Evolutionary conservation across 2,329 filamentous ascomycete genomes (phyloP).

Genomic region (Microdochium trichocladiopsis): DNA sequence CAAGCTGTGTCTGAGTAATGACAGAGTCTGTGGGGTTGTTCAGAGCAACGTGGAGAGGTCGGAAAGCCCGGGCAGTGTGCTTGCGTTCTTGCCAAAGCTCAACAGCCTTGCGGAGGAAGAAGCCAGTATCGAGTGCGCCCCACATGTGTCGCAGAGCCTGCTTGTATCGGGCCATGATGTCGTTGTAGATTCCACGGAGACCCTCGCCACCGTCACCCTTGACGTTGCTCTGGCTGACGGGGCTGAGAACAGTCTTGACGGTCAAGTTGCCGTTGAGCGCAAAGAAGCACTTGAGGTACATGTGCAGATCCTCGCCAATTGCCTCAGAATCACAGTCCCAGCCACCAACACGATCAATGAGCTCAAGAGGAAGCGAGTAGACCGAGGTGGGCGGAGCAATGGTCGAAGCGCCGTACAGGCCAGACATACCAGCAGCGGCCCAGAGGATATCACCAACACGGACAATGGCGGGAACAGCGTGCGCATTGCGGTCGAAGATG

Average conservation of each 20-base stretch:
- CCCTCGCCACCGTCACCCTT: slow-evolving; percentile 51
- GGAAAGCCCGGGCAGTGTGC: slow-evolving; percentile 46
- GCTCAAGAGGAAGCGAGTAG: slow-evolving; percentile 60
- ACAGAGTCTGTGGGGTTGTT: slow-evolving; percentile 37
- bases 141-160: slow-evolving; percentile 72
- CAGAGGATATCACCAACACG: slow-evolving; percentile 67
- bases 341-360: slow-evolving; percentile 62
- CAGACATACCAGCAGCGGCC: slow-evolving; percentile 64
- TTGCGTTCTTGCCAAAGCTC: slow-evolving; percentile 52
- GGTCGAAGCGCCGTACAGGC: slow-evolving; percentile 54
- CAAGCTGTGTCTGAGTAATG: slow-evolving; percentile 36
- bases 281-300: slow-evolving; percentile 75
- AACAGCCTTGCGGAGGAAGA: slow-evolving; percentile 49
- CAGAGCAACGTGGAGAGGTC: slow-evolving; percentile 46
- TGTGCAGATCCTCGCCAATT: slow-evolving; percentile 70
- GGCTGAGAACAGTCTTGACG: slow-evolving; percentile 56
- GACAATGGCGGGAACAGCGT: slow-evolving; percentile 59
- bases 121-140: slow-evolving; percentile 65
- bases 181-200: slow-evolving; percentile 43
- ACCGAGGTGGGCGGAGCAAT: slow-evolving; percentile 68
- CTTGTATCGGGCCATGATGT: slow-evolving; percentile 60
- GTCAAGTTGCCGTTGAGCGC: slow-evolving; percentile 63
- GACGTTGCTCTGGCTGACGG: slow-evolving; percentile 68
- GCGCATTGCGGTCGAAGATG: slow-evolving; percentile 68
- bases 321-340: slow-evolving; percentile 67